These are phyloP conservation scores for Adansonia madagascariensis DNA, from an alignment of 441 rosid genomes.

Conservation along the genomic window DNA sequence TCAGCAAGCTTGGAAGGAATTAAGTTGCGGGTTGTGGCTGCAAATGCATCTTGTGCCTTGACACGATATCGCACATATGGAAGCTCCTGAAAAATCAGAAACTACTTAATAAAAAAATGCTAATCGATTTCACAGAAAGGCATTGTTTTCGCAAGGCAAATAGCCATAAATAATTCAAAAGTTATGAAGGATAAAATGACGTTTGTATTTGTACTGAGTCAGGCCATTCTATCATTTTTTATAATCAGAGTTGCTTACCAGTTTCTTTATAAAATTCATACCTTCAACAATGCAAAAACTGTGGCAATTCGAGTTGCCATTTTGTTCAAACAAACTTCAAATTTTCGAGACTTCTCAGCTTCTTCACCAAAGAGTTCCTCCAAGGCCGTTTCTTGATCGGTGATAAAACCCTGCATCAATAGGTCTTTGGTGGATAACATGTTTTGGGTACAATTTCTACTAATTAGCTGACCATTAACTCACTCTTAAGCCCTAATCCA, in stretches of 20 bases:
- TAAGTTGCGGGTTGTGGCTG: constrained; percentile 43
- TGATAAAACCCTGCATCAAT: constrained; percentile 63
- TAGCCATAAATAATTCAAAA: no score
- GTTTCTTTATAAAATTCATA: constrained; percentile 24
- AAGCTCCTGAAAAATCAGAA: constrained; percentile 47
- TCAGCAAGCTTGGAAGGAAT: constrained; percentile 66
- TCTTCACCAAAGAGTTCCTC: constrained; percentile 54
- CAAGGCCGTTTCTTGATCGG: constrained; percentile 70
- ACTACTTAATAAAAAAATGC: background rate
- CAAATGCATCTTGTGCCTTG: constrained; percentile 39
- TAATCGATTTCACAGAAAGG: background rate
- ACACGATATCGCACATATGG: constrained; percentile 66
- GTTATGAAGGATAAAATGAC: no score
- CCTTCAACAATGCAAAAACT: constrained; percentile 75
- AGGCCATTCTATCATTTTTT: no score
- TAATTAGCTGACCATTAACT: background rate
- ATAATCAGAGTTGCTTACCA: background rate
- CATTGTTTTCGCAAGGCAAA: background rate
- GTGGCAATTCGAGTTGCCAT: constrained; percentile 72
- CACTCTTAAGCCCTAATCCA: background rate
- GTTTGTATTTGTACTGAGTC: no score
- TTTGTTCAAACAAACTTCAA: constrained; percentile 53
- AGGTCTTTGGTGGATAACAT: constrained; percentile 24
- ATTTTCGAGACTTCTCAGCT: constrained; percentile 53
- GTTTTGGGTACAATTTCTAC: background rate